Percentiles rank a stretch among this genome's conserved stretches.
Conservation (phyloP, 495 filamentous ascomycete species). For the Talaromyces thailandensis region DNA sequence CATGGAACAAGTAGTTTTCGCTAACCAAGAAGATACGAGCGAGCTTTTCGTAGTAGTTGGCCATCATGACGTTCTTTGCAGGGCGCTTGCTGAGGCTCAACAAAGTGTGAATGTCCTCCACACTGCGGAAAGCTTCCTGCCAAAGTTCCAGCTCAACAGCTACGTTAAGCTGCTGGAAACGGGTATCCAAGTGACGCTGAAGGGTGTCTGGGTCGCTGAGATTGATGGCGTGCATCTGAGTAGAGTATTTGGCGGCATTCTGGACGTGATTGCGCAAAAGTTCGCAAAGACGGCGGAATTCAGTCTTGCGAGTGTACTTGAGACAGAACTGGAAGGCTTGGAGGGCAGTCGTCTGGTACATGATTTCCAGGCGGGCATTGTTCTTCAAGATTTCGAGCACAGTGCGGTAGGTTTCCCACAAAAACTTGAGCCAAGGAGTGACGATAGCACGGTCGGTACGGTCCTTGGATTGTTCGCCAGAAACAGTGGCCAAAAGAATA, state of each 20-base stretch:
- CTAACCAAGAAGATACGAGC: slow-evolving; percentile 97
- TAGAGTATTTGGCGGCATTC: slow-evolving; percentile 97
- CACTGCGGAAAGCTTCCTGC: slow-evolving; percentile 98
- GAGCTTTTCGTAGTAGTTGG: slow-evolving; percentile 99
- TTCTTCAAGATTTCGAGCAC: slow-evolving; percentile 97
- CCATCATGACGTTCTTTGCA: slow-evolving; percentile 99
- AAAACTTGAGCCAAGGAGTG: slow-evolving; percentile 97
- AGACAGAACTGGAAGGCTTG: slow-evolving; percentile 98
- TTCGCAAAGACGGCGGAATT: slow-evolving; percentile 97
- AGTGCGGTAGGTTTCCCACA: slow-evolving; percentile 99
- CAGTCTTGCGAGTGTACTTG: slow-evolving; percentile 96
- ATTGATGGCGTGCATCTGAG: slow-evolving; percentile 99
- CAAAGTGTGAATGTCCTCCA: slow-evolving; percentile 98
- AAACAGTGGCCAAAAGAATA: slow-evolving; percentile 94
- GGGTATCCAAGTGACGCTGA: slow-evolving; percentile 92
- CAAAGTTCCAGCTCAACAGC: slow-evolving; percentile 96
- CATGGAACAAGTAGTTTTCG: slow-evolving; percentile 99
- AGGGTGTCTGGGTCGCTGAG: slow-evolving; percentile 94
- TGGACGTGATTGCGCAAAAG: slow-evolving; percentile 96
- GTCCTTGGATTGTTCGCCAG: slow-evolving; percentile 92
- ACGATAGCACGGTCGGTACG: slow-evolving; percentile 96
- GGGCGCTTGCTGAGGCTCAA: slow-evolving; percentile 97
- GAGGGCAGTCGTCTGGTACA: slow-evolving; percentile 96
- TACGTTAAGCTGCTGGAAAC: slow-evolving; percentile 97
- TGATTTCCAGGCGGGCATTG: slow-evolving; percentile 92